Evolutionary conservation across 2,329 filamentous ascomycete species (phyloP).

Genomic region (Fusarium acutatum): DNA sequence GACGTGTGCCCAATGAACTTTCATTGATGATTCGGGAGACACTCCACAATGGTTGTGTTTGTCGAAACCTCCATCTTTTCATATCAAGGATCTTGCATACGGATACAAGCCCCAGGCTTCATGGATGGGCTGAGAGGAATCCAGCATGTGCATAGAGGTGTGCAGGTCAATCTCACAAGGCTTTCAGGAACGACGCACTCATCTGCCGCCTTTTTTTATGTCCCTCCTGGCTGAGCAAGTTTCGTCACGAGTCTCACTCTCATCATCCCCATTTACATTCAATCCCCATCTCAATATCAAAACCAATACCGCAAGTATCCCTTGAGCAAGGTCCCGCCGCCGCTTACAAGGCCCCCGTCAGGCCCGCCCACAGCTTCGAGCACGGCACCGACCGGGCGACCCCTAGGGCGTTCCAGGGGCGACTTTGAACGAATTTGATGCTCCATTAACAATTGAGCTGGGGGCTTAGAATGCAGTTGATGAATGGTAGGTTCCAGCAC

Average conservation of each 20-base stretch:
- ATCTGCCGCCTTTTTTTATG: neutral
- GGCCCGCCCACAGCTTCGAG: constrained; percentile 1
- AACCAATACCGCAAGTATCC: constrained; percentile 16
- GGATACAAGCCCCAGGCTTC: constrained; percentile 20
- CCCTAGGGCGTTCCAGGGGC: constrained; percentile 28
- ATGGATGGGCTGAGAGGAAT: constrained; percentile 19
- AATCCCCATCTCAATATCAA: constrained; percentile 4
- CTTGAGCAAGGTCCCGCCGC: constrained; percentile 9
- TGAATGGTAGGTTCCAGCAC: constrained; percentile 36
- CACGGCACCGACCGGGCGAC: constrained; percentile 23
- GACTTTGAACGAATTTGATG: constrained; percentile 19
- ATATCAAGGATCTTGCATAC: constrained; percentile 26
- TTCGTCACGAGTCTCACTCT: neutral
- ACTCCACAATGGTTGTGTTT: constrained; percentile 18
- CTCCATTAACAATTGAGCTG: constrained; percentile 16
- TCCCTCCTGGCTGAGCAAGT: neutral
- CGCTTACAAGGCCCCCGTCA: constrained; percentile 14
- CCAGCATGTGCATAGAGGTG: constrained; percentile 7
- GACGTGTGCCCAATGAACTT: constrained; percentile 13
- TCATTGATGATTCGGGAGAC: neutral
- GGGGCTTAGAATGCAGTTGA: constrained; percentile 23
- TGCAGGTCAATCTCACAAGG: constrained; percentile 1
- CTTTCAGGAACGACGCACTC: constrained; percentile 7
- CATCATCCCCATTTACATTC: constrained; percentile 1
- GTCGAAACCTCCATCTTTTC: constrained; percentile 22